Conservation (phyloP, 2,329 filamentous ascomycete genomes). For the Capronia americana region DNA sequence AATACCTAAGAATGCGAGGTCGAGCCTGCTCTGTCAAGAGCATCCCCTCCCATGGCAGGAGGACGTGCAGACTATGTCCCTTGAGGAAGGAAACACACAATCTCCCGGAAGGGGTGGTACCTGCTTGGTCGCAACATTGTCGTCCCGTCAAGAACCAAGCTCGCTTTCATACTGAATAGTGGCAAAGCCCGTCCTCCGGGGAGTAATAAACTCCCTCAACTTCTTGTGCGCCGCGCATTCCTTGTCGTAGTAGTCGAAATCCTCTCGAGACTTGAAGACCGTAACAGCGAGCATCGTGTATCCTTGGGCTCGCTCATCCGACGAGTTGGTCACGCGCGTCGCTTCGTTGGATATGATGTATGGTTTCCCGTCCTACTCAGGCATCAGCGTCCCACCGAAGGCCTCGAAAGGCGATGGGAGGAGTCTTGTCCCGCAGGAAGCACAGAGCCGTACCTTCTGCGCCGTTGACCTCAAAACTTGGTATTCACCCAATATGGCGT, state of each 20-base stretch:
- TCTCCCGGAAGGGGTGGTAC: background rate
- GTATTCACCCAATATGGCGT: conserved; percentile 54
- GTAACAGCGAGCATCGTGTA: conserved; percentile 70
- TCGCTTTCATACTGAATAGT: conserved; percentile 48
- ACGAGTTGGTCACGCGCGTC: conserved; percentile 61
- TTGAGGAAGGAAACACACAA: background rate
- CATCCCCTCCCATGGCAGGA: background rate
- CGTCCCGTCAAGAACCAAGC: conserved; percentile 4
- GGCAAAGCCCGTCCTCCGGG: conserved; percentile 47
- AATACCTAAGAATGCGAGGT: background rate
- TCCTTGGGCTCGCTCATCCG: conserved; percentile 63
- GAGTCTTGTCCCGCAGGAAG: background rate
- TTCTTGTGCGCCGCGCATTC: conserved; percentile 62
- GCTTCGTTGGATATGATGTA: conserved; percentile 70
- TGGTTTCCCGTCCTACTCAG: conserved; percentile 68
- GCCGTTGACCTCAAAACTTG: conserved; percentile 52
- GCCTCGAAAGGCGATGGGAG: background rate
- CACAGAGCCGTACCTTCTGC: conserved; percentile 48
- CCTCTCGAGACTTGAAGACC: conserved; percentile 68
- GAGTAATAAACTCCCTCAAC: conserved; percentile 49
- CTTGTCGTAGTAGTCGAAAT: conserved; percentile 74
- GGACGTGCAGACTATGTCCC: background rate
- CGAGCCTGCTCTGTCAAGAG: background rate
- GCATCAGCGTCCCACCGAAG: background rate
- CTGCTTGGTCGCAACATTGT: background rate